Percentiles rank a stretch among this genome's conserved stretches.
Conservation (phyloP, 352 stramenopile genomes). For the Phytopythium litorale region DNA sequence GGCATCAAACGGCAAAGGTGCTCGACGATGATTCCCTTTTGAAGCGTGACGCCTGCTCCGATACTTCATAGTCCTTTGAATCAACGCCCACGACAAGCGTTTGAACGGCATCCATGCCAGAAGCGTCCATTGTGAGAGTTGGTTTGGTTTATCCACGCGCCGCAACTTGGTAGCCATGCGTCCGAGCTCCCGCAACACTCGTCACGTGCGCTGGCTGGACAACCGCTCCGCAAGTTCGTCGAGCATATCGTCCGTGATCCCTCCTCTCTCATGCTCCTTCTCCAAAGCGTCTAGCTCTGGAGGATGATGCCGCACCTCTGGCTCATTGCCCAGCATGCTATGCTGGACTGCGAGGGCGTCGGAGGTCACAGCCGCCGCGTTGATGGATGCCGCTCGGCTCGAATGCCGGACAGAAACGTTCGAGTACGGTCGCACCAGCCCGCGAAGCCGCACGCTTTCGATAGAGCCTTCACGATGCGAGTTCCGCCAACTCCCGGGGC, state of each 20-base stretch:
- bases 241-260: conserved; percentile 7
- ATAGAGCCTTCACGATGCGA: conserved; percentile 27
- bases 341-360: conserved; percentile 20
- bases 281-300: not conserved
- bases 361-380: conserved; percentile 11
- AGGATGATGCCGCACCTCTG: conserved; percentile 1
- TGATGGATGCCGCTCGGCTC: conserved; percentile 26
- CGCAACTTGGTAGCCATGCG: not conserved
- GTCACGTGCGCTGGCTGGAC: not conserved
- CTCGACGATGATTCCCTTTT: too few species aligned
- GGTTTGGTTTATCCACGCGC: too few species aligned
- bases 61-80: too few species aligned
- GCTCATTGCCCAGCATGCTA: conserved; percentile 23
- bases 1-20: too few species aligned
- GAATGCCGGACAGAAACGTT: conserved; percentile 17
- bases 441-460: conserved; percentile 32
- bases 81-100: too few species aligned
- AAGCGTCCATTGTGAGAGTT: too few species aligned
- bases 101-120: too few species aligned
- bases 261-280: not conserved
- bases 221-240: conserved; percentile 6
- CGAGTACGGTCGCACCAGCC: conserved; percentile 17
- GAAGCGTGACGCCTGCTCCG: too few species aligned
- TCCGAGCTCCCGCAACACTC: not conserved
- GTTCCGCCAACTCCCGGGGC: conserved; percentile 50